phyloP scores from a whole-genome alignment of 1,284 basidiomycete genomes.

The Malassezia furfur region DNA sequence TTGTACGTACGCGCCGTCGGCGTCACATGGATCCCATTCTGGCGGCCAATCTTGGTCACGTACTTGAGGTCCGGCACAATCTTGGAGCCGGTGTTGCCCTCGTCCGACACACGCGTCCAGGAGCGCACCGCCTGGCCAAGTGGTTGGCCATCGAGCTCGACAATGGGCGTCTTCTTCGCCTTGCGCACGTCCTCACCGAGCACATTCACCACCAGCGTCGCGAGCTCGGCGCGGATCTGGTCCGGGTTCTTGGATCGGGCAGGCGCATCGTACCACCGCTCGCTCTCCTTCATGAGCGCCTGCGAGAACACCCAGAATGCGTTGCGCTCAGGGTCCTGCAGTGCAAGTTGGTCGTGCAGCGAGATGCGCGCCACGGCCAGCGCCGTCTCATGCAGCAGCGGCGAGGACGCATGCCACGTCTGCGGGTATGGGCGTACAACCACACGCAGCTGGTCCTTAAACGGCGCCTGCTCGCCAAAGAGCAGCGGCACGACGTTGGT shows the following conservation, averaged over 20 bases:
- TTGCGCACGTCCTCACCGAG: conserved; percentile 50
- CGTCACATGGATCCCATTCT: conserved; percentile 85
- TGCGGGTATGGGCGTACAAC: conserved; percentile 72
- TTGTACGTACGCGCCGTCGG: conserved; percentile 57
- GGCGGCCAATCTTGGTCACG: conserved; percentile 74
- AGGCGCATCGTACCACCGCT: conserved; percentile 68
- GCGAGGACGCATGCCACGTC: conserved; percentile 55
- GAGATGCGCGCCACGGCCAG: conserved; percentile 61
- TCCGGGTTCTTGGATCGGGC: conserved; percentile 61
- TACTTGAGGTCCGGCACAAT: conserved; percentile 80
- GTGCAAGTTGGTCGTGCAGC: conserved; percentile 11
- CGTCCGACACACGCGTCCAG: conserved; percentile 58
- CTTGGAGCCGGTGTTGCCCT: conserved; percentile 63
- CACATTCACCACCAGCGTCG: conserved; percentile 54
- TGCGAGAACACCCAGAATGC: conserved; percentile 41
- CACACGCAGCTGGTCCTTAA: conserved; percentile 66
- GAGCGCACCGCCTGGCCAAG: conserved; percentile 54
- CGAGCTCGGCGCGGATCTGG: conserved; percentile 67
- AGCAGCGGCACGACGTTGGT: conserved; percentile 48
- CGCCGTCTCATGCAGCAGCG: conserved; percentile 68
- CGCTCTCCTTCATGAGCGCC: conserved; percentile 67
- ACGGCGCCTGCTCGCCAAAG: conserved; percentile 46
- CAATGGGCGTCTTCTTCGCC: conserved; percentile 32
- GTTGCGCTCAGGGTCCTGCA: conserved; percentile 19
- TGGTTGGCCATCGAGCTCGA: conserved; percentile 49